phyloP scores from a whole-genome alignment of 75 land plant species.

The Cryptomeria japonica region DNA sequence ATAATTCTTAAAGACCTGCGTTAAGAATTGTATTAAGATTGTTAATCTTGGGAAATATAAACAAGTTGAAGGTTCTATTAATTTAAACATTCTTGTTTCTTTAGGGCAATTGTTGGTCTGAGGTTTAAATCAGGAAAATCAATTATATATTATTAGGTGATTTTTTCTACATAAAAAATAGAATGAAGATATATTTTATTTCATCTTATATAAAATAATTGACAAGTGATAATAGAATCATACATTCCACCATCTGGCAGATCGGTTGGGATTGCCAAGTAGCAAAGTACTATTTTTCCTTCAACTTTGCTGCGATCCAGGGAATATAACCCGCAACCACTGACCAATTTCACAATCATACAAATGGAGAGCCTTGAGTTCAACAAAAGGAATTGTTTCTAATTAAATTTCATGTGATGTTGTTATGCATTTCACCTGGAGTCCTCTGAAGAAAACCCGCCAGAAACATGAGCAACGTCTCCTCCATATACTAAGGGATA shows the following conservation, averaged over 20 bases:
- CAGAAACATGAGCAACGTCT: neutral
- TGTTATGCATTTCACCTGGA: slow-evolving; percentile 8
- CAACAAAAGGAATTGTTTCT: neutral
- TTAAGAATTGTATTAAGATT: too few relatives aligned
- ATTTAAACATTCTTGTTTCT: too few relatives aligned
- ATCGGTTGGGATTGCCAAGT: neutral
- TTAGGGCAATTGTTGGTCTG: too few relatives aligned
- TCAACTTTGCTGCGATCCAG: slow-evolving; percentile 26
- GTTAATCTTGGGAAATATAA: too few relatives aligned
- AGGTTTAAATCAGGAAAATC: too few relatives aligned
- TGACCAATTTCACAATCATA: neutral
- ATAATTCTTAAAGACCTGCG: too few relatives aligned
- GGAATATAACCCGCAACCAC: neutral
- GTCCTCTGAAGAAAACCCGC: neutral
- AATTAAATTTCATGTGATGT: neutral
- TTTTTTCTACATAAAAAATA: too few relatives aligned
- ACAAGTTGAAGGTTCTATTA: too few relatives aligned
- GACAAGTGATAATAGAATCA: too few relatives aligned
- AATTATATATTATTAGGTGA: too few relatives aligned
- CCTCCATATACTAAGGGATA: slow-evolving; percentile 14
- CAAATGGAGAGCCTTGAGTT: too few relatives aligned
- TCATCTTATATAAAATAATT: too few relatives aligned
- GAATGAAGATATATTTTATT: slow-evolving; percentile 18
- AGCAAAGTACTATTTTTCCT: slow-evolving; percentile 36
- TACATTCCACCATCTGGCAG: neutral